phyloP scores from a whole-genome alignment of 768 basidiomycete species.

The Lyophyllum atratum region DNA sequence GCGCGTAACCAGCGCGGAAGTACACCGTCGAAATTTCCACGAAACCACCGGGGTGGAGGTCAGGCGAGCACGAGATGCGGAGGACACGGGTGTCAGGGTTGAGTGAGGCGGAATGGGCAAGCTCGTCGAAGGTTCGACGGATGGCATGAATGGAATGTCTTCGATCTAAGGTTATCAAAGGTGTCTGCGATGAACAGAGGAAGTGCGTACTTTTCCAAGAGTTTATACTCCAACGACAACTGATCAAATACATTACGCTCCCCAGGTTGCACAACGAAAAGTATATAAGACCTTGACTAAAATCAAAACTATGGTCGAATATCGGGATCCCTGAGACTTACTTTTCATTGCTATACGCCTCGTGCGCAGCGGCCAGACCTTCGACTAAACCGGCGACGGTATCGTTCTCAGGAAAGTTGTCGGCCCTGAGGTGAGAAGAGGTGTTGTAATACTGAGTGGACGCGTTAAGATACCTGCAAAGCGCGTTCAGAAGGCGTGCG shows the following conservation, averaged over 20 bases:
- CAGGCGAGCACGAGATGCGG: constrained; percentile 35
- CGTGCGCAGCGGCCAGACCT: constrained; percentile 82
- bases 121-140: constrained; percentile 75
- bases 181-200: not conserved
- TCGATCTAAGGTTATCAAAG: not conserved
- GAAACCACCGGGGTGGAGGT: constrained; percentile 30
- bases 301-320: not conserved
- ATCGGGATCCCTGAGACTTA: constrained; percentile 27
- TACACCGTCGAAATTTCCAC: constrained; percentile 87
- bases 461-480: constrained; percentile 61
- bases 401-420: constrained; percentile 73
- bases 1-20: constrained; percentile 88
- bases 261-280: constrained; percentile 87
- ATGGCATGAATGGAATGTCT: constrained; percentile 78
- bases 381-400: constrained; percentile 68
- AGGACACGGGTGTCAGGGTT: constrained; percentile 48
- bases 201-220: constrained; percentile 67
- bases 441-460: constrained; percentile 68
- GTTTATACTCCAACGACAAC: constrained; percentile 81
- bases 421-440: constrained; percentile 50
- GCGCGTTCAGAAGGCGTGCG: not conserved
- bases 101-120: constrained; percentile 59
- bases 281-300: constrained; percentile 47
- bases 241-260: constrained; percentile 98
- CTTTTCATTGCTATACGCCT: constrained; percentile 62